Evolutionary conservation across 2,329 filamentous ascomycete species (phyloP), one percentile per base, ranked within the genome.

Genomic region (Epichloe festucae): DNA sequence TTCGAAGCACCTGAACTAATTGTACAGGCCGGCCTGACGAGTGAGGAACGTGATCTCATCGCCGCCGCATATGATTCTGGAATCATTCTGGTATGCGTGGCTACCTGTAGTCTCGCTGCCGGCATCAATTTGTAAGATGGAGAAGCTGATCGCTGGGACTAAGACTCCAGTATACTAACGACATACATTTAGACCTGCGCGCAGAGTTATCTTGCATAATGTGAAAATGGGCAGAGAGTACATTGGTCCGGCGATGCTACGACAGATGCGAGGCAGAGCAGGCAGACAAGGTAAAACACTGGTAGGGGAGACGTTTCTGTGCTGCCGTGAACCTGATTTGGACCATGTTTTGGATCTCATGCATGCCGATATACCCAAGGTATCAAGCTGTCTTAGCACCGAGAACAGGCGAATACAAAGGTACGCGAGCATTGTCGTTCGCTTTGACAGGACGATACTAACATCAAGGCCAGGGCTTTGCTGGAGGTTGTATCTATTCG

Each of bases 271-370:
- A 61, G 86, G 86, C 3, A 76, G 86, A 54, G 86, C 86, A 19
- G 86, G 86, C 6, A 77, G 86, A 50, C 89, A 89, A 65, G 86
- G 86, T 47, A 89, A 88, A 60, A 84, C 87, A 51, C 83, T 86
- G 48, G 70, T 86, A 46, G 86, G 86, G 2, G 86, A 89, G 67
- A 89, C 84, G 1, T 89, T 85, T 62, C 70, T 89, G 1, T 89
- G 85, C 62, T 89, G 85, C 60, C 77, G 81, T 34, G 77, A 81
- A 59, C 66, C 72, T 10, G 86, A 89, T 57, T 65, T 89, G 14
- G 82, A 87, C 60, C 78, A 78, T 15, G 83, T 89, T 4, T 74
- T 84, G 35, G 79, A 84, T 52, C 69, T 89, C 40, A 78, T 89
- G 72, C 78, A 85, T 60, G 81, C 85, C 2, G 84, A 89, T 50